A percentile compares a stretch with the other conserved stretches of the same genome.
These are phyloP conservation scores for Paramecium sexaurelia DNA, from an alignment of 73 alveolate genomes.

Conservation along the genomic window DNA sequence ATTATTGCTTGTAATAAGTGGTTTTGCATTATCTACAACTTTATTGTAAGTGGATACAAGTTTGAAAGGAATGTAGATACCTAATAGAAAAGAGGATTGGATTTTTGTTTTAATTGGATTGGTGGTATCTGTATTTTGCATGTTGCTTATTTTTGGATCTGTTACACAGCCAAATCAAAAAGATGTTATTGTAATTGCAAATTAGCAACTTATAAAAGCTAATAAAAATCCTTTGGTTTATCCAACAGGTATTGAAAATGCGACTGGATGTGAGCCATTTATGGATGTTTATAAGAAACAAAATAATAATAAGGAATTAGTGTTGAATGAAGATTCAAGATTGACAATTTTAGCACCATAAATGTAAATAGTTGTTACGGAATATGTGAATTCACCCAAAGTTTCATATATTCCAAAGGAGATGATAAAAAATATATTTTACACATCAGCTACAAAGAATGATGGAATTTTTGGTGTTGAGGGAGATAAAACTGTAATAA, in stretches of 20 bases:
- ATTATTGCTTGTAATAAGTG: neutral
- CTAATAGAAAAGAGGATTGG: neutral
- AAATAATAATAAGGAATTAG: neutral
- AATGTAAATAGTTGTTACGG: neutral
- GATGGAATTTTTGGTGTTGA: conserved; percentile 36
- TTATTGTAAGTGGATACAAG: neutral
- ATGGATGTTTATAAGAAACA: neutral
- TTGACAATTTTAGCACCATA: neutral
- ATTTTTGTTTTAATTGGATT: neutral
- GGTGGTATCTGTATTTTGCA: neutral
- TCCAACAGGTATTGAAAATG: conserved; percentile 22
- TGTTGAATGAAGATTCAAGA: neutral
- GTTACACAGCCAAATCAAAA: neutral
- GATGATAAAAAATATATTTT: neutral
- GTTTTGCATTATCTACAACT: neutral
- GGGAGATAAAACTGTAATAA: neutral
- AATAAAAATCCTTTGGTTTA: neutral
- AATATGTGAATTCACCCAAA: neutral
- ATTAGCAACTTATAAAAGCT: neutral
- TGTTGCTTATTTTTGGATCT: neutral
- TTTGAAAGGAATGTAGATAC: neutral
- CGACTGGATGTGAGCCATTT: neutral
- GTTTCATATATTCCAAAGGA: neutral
- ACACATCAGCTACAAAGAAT: neutral
- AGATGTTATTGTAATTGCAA: neutral